A percentile compares a stretch with the other conserved stretches of the same genome.
Evolutionary conservation across 164 flowering plant species (phyloP).

Genomic region (Liquidambar formosana): DNA sequence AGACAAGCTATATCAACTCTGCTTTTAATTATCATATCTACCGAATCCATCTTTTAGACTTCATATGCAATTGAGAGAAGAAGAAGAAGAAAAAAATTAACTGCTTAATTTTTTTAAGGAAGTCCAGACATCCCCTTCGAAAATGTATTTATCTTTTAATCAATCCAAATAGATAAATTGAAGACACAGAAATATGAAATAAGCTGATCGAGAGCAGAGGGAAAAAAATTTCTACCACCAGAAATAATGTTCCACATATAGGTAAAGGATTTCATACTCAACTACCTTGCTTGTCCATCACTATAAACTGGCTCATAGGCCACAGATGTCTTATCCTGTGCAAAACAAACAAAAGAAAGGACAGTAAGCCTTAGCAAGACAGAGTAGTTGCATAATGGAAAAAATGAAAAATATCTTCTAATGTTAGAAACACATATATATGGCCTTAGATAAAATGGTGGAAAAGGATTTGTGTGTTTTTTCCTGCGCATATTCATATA

Average conservation of each 20-base stretch:
- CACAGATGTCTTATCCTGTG: conserved; percentile 78
- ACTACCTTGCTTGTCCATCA: conserved; percentile 84
- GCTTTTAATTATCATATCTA: no score
- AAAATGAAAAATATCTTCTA: not conserved
- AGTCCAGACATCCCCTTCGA: no score
- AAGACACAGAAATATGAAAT: no score
- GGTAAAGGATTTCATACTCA: not conserved
- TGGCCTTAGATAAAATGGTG: not conserved
- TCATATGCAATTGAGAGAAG: no score
- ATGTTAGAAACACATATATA: not conserved
- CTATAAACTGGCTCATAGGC: conserved; percentile 88
- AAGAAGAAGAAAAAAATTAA: no score
- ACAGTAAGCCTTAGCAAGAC: not conserved
- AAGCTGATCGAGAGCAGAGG: no score
- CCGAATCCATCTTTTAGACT: no score
- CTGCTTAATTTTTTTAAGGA: no score
- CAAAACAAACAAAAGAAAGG: conserved; percentile 9
- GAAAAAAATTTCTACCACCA: no score
- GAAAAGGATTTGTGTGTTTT: not conserved
- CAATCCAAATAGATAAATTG: no score
- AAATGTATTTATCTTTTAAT: no score
- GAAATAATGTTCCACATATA: not conserved
- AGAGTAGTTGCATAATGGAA: not conserved
- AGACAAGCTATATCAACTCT: not conserved
- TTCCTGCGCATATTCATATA: no score